Percentiles rank a stretch among this genome's conserved stretches.
Conservation (phyloP, 2,329 filamentous ascomycete species). For the Torrubiella hemipterigena region DNA sequence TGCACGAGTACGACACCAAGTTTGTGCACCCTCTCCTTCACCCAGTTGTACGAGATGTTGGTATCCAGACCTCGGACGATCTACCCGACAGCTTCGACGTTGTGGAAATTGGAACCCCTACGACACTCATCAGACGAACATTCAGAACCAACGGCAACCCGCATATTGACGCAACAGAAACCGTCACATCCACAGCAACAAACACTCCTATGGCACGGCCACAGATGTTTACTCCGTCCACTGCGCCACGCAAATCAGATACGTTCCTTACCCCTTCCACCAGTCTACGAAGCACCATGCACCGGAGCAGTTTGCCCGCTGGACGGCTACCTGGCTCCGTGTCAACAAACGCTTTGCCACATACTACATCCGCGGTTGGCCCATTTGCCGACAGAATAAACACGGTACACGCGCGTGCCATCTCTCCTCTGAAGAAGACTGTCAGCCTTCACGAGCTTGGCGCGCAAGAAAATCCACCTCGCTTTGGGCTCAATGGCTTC, state of each 20-base stretch:
- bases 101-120: conserved; percentile 40
- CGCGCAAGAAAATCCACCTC: conserved; percentile 27
- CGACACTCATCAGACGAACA: conserved; percentile 55
- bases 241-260: conserved; percentile 20
- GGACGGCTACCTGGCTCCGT: conserved; percentile 17
- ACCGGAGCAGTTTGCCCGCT: conserved; percentile 22
- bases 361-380: conserved; percentile 11
- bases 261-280: conserved; percentile 16
- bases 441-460: conserved; percentile 48
- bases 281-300: conserved; percentile 15
- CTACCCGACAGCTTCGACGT: conserved; percentile 28
- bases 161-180: conserved; percentile 57
- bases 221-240: conserved; percentile 30
- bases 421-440: conserved; percentile 74
- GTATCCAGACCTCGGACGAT: conserved; percentile 58
- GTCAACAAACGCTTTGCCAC: conserved; percentile 8
- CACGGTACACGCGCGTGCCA: conserved; percentile 65
- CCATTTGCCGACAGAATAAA: conserved; percentile 63
- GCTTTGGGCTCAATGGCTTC: too few relatives aligned
- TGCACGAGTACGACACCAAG: conserved; percentile 93
- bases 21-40: conserved; percentile 87
- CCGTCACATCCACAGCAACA: conserved; percentile 19
- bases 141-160: conserved; percentile 78
- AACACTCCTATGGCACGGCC: conserved; percentile 25
- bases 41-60: conserved; percentile 64